Conservation (phyloP, 768 basidiomycete species). For the Leccinum sublutescens region DNA sequence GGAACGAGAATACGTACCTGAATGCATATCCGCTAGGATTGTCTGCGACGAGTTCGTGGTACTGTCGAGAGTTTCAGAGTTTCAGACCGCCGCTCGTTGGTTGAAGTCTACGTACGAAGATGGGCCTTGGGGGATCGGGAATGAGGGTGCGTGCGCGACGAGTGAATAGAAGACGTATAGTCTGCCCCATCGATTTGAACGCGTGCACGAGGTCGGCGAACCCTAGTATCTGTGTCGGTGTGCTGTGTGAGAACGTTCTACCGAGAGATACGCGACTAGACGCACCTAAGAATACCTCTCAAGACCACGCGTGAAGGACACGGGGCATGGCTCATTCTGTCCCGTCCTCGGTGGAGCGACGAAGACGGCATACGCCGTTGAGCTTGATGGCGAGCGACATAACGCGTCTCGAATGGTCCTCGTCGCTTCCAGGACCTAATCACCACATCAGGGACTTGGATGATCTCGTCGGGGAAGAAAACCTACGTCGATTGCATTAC, state of each 20-base stretch:
- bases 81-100: background rate
- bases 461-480: background rate
- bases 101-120: constrained; percentile 41
- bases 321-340: no score
- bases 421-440: constrained; percentile 78
- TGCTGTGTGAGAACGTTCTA: no score
- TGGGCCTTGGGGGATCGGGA: constrained; percentile 41
- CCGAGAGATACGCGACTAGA: no score
- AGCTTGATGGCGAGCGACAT: no score
- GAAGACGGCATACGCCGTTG: no score
- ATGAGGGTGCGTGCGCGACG: background rate
- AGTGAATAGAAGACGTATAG: constrained; percentile 30
- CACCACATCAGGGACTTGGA: background rate
- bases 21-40: constrained; percentile 67
- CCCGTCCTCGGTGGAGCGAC: no score
- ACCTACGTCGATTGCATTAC: constrained; percentile 67
- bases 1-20: constrained; percentile 45
- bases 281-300: no score
- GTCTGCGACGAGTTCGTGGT: constrained; percentile 78
- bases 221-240: no score
- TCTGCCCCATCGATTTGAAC: no score
- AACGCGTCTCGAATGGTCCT: constrained; percentile 72
- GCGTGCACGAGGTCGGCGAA: no score
- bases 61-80: constrained; percentile 38
- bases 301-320: no score